Base-by-base conservation (phyloP, 208 protist species). In the Trypanosoma scelopori region DNA sequence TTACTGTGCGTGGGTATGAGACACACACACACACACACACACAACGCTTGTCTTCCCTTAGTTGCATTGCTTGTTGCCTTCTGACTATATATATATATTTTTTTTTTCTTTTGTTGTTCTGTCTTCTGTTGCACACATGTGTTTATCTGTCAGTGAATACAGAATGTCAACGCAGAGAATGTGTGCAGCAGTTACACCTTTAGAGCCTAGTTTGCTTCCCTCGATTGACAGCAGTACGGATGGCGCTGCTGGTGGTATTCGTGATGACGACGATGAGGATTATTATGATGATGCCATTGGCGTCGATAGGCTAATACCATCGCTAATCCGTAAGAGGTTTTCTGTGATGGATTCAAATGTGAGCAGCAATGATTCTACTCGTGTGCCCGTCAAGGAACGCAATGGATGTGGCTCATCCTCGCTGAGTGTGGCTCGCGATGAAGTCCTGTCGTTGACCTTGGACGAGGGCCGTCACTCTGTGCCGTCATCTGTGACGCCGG, bases 331-430 rank as follows among this genome's bases (percentile, higher is more conserved):
- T n/a, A 62, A 56, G 6, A 47, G 35, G 27, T 63, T 62, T 55
- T 53, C 35, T 53, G n/a, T 42, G 1, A 3, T 70, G n/a, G 63
- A 69, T n/a, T 53, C 63, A 32, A 25, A 3, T 15, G 52, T 52
- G 20, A 32, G 25, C 16, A 48, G 30, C 39, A 63, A 35, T 53
- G 49, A 25, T 42, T 55, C 55, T 39, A 45, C 9, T 41, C 42
- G 56, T 22, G 30, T 55, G 16, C 30, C 52, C 18, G 27, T 23
- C 25, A 55, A 62, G 23, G 25, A 22, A 43, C 0, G 12, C 23
- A 55, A 39, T 65, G 48, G 49, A 20, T 18, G 5, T 41, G 16
- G 16, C 16, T 22, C 23, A 0, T 20, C 11, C 1, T 6, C 20
- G 4, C 7, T n/a, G 5, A 43, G 15, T 18, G 16, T 28, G 37